Conservation (phyloP, 164 flowering plant genomes). For the Vitis rupestris region DNA sequence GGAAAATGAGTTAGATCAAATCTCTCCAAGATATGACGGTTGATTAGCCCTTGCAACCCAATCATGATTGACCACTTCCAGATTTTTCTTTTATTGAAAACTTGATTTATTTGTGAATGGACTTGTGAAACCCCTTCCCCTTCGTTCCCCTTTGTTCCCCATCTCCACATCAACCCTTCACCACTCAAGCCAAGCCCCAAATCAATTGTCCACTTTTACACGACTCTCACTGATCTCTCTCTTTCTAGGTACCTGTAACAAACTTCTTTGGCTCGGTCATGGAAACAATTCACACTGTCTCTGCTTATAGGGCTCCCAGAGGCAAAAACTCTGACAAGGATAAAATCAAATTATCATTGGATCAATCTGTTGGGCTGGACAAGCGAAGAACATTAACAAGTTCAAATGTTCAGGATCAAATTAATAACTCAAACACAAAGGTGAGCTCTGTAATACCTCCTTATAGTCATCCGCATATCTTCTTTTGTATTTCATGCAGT, state of each 20-base stretch:
- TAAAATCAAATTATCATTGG: conserved; percentile 22
- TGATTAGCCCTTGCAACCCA: no score
- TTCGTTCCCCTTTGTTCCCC: no score
- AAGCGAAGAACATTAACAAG: conserved; percentile 27
- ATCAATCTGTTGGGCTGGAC: conserved; percentile 22
- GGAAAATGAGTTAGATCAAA: no score
- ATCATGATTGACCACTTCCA: no score
- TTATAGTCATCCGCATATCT: background rate
- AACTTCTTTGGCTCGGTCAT: conserved; percentile 96
- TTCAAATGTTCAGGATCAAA: conserved; percentile 24
- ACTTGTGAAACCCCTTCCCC: no score
- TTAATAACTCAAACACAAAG: conserved; percentile 19
- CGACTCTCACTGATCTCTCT: conserved; percentile 2
- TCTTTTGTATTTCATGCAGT: background rate
- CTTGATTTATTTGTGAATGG: no score
- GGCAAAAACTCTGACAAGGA: conserved; percentile 13
- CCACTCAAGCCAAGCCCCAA: no score
- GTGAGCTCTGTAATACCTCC: conserved; percentile 16
- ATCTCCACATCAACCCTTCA: no score
- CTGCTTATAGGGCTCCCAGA: conserved; percentile 53
- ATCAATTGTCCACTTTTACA: background rate
- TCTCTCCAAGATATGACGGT: no score
- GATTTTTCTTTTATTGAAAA: no score
- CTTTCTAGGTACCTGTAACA: conserved; percentile 83
- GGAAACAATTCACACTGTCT: conserved; percentile 92